phyloP scores from a whole-genome alignment of 108 stramenopile species.

The Discostella stelligeroides region DNA sequence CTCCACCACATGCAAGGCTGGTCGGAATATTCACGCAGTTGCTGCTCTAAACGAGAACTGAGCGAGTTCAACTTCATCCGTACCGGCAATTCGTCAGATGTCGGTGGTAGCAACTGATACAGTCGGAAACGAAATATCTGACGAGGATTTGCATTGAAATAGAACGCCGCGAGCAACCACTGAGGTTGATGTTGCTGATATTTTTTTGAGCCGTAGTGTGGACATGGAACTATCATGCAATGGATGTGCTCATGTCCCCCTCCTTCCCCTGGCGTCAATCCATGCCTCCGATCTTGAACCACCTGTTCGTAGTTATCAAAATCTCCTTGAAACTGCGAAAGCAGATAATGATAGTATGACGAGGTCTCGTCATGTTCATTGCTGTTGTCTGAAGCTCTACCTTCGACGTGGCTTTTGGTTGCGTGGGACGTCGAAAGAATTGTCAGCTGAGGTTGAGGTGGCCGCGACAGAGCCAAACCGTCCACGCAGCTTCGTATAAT shows the following conservation, averaged over 20 bases:
- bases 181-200: conserved; percentile 7
- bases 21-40: conserved; percentile 39
- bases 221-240: conserved; percentile 73
- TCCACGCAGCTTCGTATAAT: too few relatives aligned
- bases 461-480: too few relatives aligned
- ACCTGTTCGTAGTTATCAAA: conserved; percentile 90
- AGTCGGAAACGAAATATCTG: conserved; percentile 85
- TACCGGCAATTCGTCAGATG: conserved; percentile 27
- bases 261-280: conserved; percentile 71
- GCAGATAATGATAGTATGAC: conserved; percentile 26
- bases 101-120: conserved; percentile 53
- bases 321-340: conserved; percentile 76
- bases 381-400: too few relatives aligned
- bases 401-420: too few relatives aligned
- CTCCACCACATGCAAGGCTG: conserved; percentile 43
- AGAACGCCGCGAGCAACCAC: conserved; percentile 76
- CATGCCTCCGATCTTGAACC: conserved; percentile 60
- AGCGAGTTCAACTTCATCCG: conserved; percentile 71
- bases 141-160: conserved; percentile 80
- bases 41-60: conserved; percentile 54
- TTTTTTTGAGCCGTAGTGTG: not conserved
- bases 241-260: conserved; percentile 89
- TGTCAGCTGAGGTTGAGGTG: too few relatives aligned
- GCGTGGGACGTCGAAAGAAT: too few relatives aligned
- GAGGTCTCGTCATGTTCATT: too few relatives aligned